These are phyloP conservation scores for Ophiocordyceps sinensis DNA, from an alignment of 2,329 filamentous ascomycete genomes.

Conservation along the genomic window DNA sequence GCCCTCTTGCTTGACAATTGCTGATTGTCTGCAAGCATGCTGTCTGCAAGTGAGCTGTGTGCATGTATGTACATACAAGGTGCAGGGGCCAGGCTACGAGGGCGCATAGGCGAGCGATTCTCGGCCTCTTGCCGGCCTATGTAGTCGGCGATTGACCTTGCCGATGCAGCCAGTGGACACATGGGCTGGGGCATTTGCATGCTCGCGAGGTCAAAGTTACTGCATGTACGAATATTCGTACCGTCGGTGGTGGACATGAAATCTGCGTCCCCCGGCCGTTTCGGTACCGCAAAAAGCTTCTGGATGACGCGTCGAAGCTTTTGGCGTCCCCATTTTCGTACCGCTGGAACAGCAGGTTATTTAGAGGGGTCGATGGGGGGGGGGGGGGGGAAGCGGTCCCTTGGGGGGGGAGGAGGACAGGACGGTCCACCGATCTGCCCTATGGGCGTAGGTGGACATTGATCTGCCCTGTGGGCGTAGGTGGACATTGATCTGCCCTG, in stretches of 20 bases:
- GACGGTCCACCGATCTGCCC: constrained; percentile 10
- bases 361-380: constrained; percentile 6
- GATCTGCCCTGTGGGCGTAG: constrained; percentile 9
- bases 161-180: too few species aligned
- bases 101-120: too few species aligned
- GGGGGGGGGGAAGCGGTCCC: neutral
- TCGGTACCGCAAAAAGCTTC: constrained; percentile 8
- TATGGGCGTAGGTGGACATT: constrained; percentile 3
- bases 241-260: neutral
- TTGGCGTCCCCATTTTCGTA: constrained; percentile 6
- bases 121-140: too few species aligned
- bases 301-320: constrained; percentile 8
- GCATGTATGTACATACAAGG: too few species aligned
- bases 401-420: neutral
- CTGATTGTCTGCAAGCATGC: too few species aligned
- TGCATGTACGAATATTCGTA: too few species aligned
- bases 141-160: too few species aligned
- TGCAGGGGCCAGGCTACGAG: too few species aligned
- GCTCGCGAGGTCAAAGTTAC: too few species aligned
- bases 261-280: neutral
- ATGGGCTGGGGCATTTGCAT: too few species aligned
- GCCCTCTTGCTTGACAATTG: too few species aligned
- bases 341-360: constrained; percentile 5
- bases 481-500: constrained; percentile 10
- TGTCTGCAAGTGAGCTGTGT: too few species aligned